Conservation (phyloP, 2,329 filamentous ascomycete genomes). For the Aspergillus chevalieri region DNA sequence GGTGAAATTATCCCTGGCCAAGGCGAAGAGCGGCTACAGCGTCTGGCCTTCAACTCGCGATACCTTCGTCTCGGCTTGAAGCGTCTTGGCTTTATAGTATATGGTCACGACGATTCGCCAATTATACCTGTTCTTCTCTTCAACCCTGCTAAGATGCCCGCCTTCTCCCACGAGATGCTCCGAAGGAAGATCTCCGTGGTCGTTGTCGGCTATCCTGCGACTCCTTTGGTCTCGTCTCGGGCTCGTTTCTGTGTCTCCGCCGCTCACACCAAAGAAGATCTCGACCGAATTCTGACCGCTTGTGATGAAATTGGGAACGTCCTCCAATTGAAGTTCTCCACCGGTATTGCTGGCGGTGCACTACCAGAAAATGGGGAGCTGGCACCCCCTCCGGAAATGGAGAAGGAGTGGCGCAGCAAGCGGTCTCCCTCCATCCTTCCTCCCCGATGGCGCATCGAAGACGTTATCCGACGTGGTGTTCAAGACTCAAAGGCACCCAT, state of each 20-base stretch:
- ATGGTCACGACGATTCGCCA: constrained; percentile 94
- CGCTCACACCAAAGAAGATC: constrained; percentile 95
- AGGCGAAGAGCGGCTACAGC: constrained; percentile 89
- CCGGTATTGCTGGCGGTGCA: constrained; percentile 82
- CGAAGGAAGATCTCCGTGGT: constrained; percentile 96
- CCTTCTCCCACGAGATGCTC: constrained; percentile 98
- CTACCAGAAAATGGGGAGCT: constrained; percentile 68
- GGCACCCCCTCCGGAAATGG: constrained; percentile 56
- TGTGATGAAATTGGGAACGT: constrained; percentile 91
- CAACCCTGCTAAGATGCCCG: constrained; percentile 97
- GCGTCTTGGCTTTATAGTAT: constrained; percentile 92
- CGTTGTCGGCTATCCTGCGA: constrained; percentile 94
- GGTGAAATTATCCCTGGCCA: constrained; percentile 85
- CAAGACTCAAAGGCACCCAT: constrained; percentile 69
- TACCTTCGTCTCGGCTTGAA: constrained; percentile 97
- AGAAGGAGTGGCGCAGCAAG: constrained; percentile 57
- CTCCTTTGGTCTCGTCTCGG: constrained; percentile 87
- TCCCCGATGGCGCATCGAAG: constrained; percentile 73
- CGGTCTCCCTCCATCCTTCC: constrained; percentile 51
- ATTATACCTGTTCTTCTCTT: constrained; percentile 93
- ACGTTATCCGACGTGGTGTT: constrained; percentile 66
- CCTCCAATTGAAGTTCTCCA: constrained; percentile 94
- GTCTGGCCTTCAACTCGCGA: constrained; percentile 95
- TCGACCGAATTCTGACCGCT: constrained; percentile 80
- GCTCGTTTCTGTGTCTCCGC: constrained; percentile 94